Conservation (phyloP, 352 stramenopile species). For the Pythium aquatile region DNA sequence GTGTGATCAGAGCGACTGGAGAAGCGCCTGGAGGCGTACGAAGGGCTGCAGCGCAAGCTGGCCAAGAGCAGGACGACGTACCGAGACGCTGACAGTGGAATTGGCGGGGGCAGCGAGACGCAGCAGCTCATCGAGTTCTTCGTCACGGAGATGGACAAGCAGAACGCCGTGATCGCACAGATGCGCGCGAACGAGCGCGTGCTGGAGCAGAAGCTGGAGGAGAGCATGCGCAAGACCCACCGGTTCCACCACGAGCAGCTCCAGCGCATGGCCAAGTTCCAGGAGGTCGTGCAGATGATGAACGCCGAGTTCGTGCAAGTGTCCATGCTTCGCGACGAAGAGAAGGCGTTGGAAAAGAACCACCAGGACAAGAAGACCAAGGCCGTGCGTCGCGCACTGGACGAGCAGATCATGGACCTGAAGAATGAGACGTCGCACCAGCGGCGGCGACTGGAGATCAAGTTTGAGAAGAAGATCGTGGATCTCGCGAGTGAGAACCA, state of each 20-base stretch:
- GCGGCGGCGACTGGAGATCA: slow-evolving; percentile 31
- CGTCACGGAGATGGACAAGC: slow-evolving; percentile 46
- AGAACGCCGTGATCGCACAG: slow-evolving; percentile 32
- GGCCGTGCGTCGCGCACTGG: slow-evolving; percentile 20
- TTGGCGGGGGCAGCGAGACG: slow-evolving; percentile 16
- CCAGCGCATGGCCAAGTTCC: slow-evolving; percentile 33
- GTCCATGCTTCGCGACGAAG: slow-evolving; percentile 34
- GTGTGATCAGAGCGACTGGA: slow-evolving; percentile 30
- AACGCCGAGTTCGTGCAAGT: slow-evolving; percentile 38
- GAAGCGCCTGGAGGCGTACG: slow-evolving; percentile 33
- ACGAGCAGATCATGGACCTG: slow-evolving; percentile 31
- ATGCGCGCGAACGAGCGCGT: slow-evolving; percentile 26
- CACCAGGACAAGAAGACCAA: slow-evolving; percentile 35
- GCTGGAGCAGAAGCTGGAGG: slow-evolving; percentile 33
- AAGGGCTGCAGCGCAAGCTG: slow-evolving; percentile 26
- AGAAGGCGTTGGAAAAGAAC: slow-evolving; percentile 32
- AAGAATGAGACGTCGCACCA: slow-evolving; percentile 28
- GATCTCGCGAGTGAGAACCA: slow-evolving; percentile 47
- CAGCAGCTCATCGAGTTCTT: slow-evolving; percentile 50
- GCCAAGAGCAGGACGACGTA: slow-evolving; percentile 16
- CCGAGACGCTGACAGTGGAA: slow-evolving; percentile 4
- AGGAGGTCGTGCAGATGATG: slow-evolving; percentile 39
- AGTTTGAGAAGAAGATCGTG: slow-evolving; percentile 38
- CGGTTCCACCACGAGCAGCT: slow-evolving; percentile 31
- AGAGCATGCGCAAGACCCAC: slow-evolving; percentile 30